A percentile compares a stretch with the other conserved stretches of the same genome.
phyloP scores from a whole-genome alignment of 805 yeast species.

The Lachancea cidri region DNA sequence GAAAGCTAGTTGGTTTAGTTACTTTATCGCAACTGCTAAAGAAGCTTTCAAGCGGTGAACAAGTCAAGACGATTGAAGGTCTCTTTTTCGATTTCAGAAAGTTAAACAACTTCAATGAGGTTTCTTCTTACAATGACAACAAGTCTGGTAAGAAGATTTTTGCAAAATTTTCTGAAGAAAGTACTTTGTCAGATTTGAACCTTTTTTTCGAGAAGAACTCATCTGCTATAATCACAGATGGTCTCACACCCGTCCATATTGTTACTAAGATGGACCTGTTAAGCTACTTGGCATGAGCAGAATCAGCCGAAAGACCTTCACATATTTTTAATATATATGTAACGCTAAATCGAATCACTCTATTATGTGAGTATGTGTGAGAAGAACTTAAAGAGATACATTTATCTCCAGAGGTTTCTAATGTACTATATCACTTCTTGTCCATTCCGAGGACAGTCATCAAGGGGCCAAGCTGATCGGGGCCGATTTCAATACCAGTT shows the following conservation, averaged over 20 bases:
- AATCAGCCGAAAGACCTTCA: neutral
- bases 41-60: constrained; percentile 56
- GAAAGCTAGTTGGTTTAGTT: constrained; percentile 67
- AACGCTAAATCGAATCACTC: too few relatives aligned
- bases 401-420: neutral
- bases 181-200: constrained; percentile 64
- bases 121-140: constrained; percentile 57
- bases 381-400: too few relatives aligned
- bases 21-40: constrained; percentile 71
- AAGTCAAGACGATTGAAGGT: constrained; percentile 43
- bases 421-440: constrained; percentile 11
- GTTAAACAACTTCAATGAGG: constrained; percentile 53
- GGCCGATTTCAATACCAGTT: constrained; percentile 25
- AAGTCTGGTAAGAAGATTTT: constrained; percentile 63
- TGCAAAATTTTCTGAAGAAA: constrained; percentile 57
- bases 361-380: too few relatives aligned
- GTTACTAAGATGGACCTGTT: constrained; percentile 85
- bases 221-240: constrained; percentile 77
- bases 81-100: constrained; percentile 67
- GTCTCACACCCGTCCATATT: constrained; percentile 69
- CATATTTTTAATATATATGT: too few relatives aligned
- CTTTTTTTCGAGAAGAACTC: constrained; percentile 80
- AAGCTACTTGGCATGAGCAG: constrained; percentile 37
- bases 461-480: constrained; percentile 26
- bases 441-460: constrained; percentile 27